phyloP scores from a whole-genome alignment of 2,329 filamentous ascomycete genomes.

The Cordyceps tenuipes region DNA sequence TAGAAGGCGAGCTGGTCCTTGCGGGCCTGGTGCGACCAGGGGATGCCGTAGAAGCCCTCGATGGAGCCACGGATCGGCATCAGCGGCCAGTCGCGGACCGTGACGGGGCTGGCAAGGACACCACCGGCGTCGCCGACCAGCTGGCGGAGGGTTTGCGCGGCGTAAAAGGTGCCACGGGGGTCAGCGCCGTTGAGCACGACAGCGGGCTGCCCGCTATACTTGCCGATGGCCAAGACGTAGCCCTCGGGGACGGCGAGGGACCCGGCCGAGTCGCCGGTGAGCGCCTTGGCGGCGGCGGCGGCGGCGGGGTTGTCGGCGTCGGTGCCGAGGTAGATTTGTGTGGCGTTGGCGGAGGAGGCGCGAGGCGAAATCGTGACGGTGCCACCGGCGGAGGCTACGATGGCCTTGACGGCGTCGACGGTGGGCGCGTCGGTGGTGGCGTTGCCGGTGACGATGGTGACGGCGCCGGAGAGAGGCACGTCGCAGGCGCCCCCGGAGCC shows the following conservation, averaged over 20 bases:
- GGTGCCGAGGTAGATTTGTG: constrained; percentile 12
- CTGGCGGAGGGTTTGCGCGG: constrained; percentile 14
- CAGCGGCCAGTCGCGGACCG: constrained; percentile 15
- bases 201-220: constrained; percentile 3
- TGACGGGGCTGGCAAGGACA: constrained; percentile 4
- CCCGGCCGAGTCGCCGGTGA: constrained; percentile 10
- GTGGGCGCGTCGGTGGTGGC: constrained; percentile 10
- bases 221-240: constrained; percentile 12
- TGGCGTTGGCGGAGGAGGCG: constrained; percentile 3
- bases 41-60: constrained; percentile 16
- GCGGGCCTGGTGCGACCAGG: constrained; percentile 15
- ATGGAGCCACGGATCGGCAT: constrained; percentile 15
- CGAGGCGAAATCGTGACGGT: not conserved
- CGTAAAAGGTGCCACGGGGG: constrained; percentile 14
- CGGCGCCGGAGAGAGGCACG: constrained; percentile 7
- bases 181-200: constrained; percentile 14
- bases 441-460: constrained; percentile 13
- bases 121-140: not conserved
- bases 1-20: constrained; percentile 15
- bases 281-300: constrained; percentile 11
- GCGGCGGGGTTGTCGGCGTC: constrained; percentile 7
- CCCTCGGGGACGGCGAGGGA: constrained; percentile 9
- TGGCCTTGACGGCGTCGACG: constrained; percentile 4
- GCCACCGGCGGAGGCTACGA: constrained; percentile 11
- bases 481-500: not conserved